phyloP scores from a whole-genome alignment of 1,284 basidiomycete species.

The Fomitiporia mediterranea region DNA sequence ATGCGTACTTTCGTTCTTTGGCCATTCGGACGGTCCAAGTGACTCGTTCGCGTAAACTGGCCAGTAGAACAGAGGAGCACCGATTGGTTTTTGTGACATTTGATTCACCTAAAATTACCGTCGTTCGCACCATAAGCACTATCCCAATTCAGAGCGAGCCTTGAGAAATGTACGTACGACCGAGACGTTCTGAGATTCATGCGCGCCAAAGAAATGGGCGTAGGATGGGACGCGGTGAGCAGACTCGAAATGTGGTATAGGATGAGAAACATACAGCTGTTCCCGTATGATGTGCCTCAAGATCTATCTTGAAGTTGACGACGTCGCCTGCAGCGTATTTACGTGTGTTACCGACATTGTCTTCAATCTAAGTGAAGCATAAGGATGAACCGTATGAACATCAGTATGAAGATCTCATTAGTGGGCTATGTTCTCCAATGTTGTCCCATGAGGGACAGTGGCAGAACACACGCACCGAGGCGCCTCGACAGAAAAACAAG shows the following conservation, averaged over 20 bases:
- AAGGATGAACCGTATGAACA: no score
- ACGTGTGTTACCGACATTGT: conserved; percentile 31
- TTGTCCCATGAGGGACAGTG: no score
- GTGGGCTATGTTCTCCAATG: no score
- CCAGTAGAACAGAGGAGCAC: conserved; percentile 33
- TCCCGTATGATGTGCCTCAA: conserved; percentile 35
- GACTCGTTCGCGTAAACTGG: conserved; percentile 33
- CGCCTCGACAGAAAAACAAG: conserved; percentile 35
- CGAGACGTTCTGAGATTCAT: conserved; percentile 10
- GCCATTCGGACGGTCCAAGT: conserved; percentile 31
- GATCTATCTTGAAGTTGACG: conserved; percentile 32
- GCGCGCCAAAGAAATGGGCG: conserved; percentile 30
- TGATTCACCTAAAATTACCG: conserved; percentile 30
- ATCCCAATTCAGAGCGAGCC: conserved; percentile 18
- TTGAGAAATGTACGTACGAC: not conserved
- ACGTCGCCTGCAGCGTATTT: conserved; percentile 29
- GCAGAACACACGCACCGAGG: conserved; percentile 27
- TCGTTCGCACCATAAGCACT: not conserved
- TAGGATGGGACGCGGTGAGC: not conserved
- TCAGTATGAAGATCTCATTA: no score
- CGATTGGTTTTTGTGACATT: conserved; percentile 29
- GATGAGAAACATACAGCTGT: conserved; percentile 29
- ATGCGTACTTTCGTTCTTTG: conserved; percentile 34
- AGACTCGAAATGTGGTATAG: not conserved
- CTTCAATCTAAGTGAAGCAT: conserved; percentile 27